A percentile compares a stretch with the other conserved stretches of the same genome.
phyloP scores from a whole-genome alignment of 805 yeast species.

The Wickerhamomyces alni region DNA sequence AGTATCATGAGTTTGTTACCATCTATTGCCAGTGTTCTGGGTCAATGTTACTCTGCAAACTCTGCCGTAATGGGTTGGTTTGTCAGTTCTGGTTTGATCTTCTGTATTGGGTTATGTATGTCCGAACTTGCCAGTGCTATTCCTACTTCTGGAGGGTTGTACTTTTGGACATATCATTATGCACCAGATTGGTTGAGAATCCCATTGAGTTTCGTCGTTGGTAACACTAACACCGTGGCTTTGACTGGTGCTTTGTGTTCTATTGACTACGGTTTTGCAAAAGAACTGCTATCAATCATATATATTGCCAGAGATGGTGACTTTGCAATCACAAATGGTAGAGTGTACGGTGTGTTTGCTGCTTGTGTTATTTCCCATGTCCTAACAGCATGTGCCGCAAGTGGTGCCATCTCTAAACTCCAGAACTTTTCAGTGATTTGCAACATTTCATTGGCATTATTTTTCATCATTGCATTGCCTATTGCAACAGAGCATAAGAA shows the following conservation, averaged over 20 bases:
- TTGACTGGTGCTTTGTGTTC: slow-evolving; percentile 62
- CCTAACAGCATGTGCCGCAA: slow-evolving; percentile 47
- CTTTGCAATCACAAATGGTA: slow-evolving; percentile 48
- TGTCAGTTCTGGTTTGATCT: slow-evolving; percentile 47
- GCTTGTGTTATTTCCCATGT: slow-evolving; percentile 53
- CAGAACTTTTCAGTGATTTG: slow-evolving; percentile 54
- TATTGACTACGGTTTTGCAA: slow-evolving; percentile 64
- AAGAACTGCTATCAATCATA: slow-evolving; percentile 53
- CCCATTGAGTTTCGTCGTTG: slow-evolving; percentile 56
- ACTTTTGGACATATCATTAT: slow-evolving; percentile 62
- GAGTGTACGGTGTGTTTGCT: slow-evolving; percentile 58
- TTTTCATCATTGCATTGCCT: slow-evolving; percentile 61
- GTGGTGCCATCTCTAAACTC: slow-evolving; percentile 48
- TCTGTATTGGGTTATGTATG: slow-evolving; percentile 56
- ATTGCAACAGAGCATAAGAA: slow-evolving; percentile 37
- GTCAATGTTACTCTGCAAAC: slow-evolving; percentile 52
- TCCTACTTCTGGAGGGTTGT: slow-evolving; percentile 74
- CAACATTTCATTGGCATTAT: slow-evolving; percentile 44
- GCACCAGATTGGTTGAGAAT: slow-evolving; percentile 49
- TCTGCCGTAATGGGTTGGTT: slow-evolving; percentile 72
- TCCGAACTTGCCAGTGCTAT: slow-evolving; percentile 61
- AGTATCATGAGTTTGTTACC: slow-evolving; percentile 59
- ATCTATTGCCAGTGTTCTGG: slow-evolving; percentile 51
- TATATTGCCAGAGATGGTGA: slow-evolving; percentile 46
- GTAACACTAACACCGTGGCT: slow-evolving; percentile 63